Percentiles rank a stretch among this genome's conserved stretches.
Conservation (phyloP, 441 rosid genomes). For the Populus trichocarpa region DNA sequence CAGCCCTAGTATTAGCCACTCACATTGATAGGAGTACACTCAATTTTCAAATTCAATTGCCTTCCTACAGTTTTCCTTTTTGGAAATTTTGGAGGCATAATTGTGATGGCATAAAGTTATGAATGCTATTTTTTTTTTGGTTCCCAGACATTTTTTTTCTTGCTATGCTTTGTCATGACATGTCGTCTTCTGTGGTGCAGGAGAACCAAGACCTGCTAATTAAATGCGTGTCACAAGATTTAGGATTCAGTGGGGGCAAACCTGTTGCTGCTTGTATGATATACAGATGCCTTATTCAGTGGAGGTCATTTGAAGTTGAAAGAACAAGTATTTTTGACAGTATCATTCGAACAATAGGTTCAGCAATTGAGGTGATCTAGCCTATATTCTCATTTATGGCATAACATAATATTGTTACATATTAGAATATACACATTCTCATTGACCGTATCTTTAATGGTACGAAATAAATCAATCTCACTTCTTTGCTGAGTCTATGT, state of each 20-base stretch:
- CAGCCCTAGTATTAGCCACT: neutral
- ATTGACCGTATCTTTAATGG: no score
- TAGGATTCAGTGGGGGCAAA: slow-evolving; percentile 76
- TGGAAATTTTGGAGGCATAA: neutral
- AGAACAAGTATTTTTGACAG: slow-evolving; percentile 90
- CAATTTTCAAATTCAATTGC: neutral
- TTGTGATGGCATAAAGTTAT: neutral
- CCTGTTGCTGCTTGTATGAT: slow-evolving; percentile 93
- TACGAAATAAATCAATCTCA: neutral
- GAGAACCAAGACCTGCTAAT: slow-evolving; percentile 86
- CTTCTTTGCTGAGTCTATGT: neutral
- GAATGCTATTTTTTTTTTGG: neutral
- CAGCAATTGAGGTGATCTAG: slow-evolving; percentile 64
- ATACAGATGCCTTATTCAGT: slow-evolving; percentile 87
- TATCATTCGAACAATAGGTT: slow-evolving; percentile 81
- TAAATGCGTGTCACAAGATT: slow-evolving; percentile 77
- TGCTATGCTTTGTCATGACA: slow-evolving; percentile 10
- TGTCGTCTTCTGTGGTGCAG: slow-evolving; percentile 36
- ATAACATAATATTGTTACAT: no score
- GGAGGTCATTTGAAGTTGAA: slow-evolving; percentile 97
- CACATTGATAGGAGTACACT: neutral
- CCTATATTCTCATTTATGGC: neutral
- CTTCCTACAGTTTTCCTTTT: neutral
- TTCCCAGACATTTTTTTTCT: neutral
- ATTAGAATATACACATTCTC: no score